These are phyloP conservation scores for Kluyveromyces sp. DNA, from an alignment of 1,139 yeast species.

Conservation along the genomic window DNA sequence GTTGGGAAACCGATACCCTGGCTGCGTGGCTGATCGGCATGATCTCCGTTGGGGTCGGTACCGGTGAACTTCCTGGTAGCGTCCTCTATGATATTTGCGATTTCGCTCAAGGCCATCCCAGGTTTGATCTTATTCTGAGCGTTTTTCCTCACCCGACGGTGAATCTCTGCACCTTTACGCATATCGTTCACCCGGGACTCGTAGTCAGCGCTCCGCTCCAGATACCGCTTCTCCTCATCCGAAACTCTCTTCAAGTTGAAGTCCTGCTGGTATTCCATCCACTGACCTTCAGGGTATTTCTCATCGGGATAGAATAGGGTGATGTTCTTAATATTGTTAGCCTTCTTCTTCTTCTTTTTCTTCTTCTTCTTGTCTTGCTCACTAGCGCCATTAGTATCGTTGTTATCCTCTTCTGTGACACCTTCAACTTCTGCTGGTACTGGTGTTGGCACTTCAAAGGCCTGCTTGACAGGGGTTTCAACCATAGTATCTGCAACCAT, in stretches of 20 bases:
- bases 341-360: constrained; percentile 47
- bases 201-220: constrained; percentile 52
- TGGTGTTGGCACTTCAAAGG: constrained; percentile 6
- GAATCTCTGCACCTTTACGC: constrained; percentile 94
- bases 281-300: constrained; percentile 81
- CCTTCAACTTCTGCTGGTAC: background rate
- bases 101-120: constrained; percentile 86
- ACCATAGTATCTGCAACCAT: constrained; percentile 12
- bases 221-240: constrained; percentile 75
- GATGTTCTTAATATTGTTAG: constrained; percentile 49
- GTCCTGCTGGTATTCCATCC: constrained; percentile 68
- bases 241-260: constrained; percentile 72
- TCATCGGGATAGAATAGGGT: constrained; percentile 64
- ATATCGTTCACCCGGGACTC: constrained; percentile 73
- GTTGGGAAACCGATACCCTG: constrained; percentile 98
- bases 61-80: constrained; percentile 71
- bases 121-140: constrained; percentile 73
- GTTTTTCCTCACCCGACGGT: constrained; percentile 79
- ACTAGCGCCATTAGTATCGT: constrained; percentile 3
- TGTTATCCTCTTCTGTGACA: constrained; percentile 7
- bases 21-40: constrained; percentile 33
- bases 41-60: constrained; percentile 41
- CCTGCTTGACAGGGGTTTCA: constrained; percentile 16
- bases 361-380: constrained; percentile 34
- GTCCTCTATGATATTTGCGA: constrained; percentile 85